These are phyloP conservation scores for Penicillium sp. DNA, from an alignment of 2,329 filamentous ascomycete species.

Conservation along the genomic window DNA sequence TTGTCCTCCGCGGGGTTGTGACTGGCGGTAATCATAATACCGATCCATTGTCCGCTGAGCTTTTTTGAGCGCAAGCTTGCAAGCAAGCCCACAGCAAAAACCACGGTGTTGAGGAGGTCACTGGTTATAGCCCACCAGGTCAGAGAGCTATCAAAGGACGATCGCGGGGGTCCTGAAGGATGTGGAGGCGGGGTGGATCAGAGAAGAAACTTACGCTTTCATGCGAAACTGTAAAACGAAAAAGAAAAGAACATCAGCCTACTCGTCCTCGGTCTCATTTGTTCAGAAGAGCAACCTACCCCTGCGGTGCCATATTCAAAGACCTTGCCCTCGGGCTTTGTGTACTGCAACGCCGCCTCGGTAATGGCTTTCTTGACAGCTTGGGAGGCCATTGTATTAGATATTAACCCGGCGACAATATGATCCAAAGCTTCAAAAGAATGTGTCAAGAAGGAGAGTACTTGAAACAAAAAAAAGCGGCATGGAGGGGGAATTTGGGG, in stretches of 20 bases:
- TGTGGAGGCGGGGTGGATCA: constrained; percentile 33
- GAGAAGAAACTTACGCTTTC: constrained; percentile 59
- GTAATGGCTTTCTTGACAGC: constrained; percentile 47
- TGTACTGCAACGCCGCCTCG: constrained; percentile 50
- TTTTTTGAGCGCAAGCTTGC: constrained; percentile 87
- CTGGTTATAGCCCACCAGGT: constrained; percentile 41
- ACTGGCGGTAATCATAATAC: constrained; percentile 93
- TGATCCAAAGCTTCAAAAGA: background rate
- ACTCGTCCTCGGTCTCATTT: background rate
- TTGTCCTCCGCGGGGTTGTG: constrained; percentile 91
- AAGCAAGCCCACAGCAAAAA: constrained; percentile 88
- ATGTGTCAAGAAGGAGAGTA: constrained; percentile 5
- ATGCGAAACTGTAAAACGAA: constrained; percentile 60
- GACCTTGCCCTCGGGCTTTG: constrained; percentile 51
- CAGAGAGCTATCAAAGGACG: constrained; percentile 36
- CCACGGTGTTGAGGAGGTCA: constrained; percentile 84
- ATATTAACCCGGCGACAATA: too few relatives aligned
- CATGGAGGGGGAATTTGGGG: constrained; percentile 22
- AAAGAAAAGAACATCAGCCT: constrained; percentile 20
- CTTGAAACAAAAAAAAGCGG: constrained; percentile 22
- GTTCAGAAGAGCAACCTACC: constrained; percentile 46
- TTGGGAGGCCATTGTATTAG: constrained; percentile 42
- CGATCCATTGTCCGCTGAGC: constrained; percentile 85
- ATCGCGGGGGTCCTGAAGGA: constrained; percentile 29
- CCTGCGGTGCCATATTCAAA: constrained; percentile 64